A percentile compares a stretch with the other conserved stretches of the same genome.
These are phyloP conservation scores for Trichophyton verrucosum DNA, from an alignment of 2,329 filamentous ascomycete genomes.

Conservation along the genomic window DNA sequence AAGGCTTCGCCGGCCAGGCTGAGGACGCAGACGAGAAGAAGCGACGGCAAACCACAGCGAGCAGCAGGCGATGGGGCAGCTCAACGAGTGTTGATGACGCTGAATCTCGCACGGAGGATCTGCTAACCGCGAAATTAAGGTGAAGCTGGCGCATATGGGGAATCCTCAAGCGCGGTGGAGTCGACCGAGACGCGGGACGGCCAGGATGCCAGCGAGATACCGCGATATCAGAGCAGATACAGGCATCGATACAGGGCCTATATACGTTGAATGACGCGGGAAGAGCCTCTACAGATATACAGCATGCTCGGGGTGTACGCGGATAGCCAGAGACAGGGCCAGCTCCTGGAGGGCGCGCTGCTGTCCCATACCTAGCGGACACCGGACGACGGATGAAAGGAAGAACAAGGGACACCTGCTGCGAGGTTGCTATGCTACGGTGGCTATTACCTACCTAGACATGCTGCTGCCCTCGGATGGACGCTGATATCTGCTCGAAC, in stretches of 20 bases:
- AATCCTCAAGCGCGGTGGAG: slow-evolving; percentile 3
- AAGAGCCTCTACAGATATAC: neutral
- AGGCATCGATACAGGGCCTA: neutral
- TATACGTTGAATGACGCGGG: neutral
- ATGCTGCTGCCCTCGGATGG: too few relatives aligned
- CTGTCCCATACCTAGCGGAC: too few relatives aligned
- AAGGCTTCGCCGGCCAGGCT: neutral
- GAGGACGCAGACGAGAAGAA: neutral
- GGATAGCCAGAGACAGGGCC: too few relatives aligned
- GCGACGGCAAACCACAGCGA: neutral
- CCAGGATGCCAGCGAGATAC: neutral
- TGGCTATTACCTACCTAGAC: too few relatives aligned
- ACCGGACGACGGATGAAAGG: too few relatives aligned
- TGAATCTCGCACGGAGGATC: neutral
- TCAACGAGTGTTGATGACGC: neutral
- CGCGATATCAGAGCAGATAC: neutral
- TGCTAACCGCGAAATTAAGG: neutral
- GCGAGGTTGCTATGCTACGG: too few relatives aligned
- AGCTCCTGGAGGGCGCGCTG: too few relatives aligned
- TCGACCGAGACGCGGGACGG: neutral
- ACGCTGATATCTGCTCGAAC: too few relatives aligned
- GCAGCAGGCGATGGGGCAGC: neutral
- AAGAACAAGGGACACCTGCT: too few relatives aligned
- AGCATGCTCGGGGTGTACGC: neutral
- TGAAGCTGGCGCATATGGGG: neutral